These are phyloP conservation scores for Gaeumannomyces tritici DNA, from an alignment of 2,329 filamentous ascomycete genomes.

Conservation along the genomic window DNA sequence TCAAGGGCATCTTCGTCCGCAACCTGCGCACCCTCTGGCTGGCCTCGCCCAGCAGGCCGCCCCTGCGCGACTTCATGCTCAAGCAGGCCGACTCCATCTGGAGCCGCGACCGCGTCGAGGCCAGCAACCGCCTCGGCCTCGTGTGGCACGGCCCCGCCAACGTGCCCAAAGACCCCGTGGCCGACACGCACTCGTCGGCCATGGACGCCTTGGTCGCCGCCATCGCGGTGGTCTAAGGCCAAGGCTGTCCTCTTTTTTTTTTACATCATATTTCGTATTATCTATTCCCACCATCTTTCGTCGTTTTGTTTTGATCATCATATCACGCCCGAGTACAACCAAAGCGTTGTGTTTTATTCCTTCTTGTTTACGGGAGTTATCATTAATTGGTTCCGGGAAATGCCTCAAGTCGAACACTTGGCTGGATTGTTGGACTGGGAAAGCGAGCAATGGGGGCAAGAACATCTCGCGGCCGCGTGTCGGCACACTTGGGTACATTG, in stretches of 20 bases:
- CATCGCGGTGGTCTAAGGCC: constrained; percentile 23
- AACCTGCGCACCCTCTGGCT: constrained; percentile 48
- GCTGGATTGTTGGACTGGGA: background rate
- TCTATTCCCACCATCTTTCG: background rate
- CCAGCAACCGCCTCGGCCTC: constrained; percentile 43
- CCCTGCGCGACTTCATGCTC: constrained; percentile 44
- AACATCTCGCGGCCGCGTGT: background rate
- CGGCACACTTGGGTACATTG: background rate
- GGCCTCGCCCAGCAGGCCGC: constrained; percentile 2
- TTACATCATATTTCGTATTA: background rate
- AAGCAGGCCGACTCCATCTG: constrained; percentile 58
- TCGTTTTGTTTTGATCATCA: background rate
- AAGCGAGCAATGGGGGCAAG: background rate
- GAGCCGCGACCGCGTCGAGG: constrained; percentile 40
- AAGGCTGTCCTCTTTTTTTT: background rate
- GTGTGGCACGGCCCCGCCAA: constrained; percentile 52
- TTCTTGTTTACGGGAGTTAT: background rate
- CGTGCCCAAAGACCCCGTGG: constrained; percentile 32
- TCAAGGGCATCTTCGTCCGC: constrained; percentile 62
- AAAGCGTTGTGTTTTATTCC: background rate
- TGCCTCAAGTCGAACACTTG: background rate
- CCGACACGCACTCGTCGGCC: constrained; percentile 54
- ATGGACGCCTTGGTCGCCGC: constrained; percentile 60
- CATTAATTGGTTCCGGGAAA: background rate
- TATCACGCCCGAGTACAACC: no score